Evolutionary conservation across 352 stramenopile genomes (phyloP).

Genomic region (Phytophthora litchii): DNA sequence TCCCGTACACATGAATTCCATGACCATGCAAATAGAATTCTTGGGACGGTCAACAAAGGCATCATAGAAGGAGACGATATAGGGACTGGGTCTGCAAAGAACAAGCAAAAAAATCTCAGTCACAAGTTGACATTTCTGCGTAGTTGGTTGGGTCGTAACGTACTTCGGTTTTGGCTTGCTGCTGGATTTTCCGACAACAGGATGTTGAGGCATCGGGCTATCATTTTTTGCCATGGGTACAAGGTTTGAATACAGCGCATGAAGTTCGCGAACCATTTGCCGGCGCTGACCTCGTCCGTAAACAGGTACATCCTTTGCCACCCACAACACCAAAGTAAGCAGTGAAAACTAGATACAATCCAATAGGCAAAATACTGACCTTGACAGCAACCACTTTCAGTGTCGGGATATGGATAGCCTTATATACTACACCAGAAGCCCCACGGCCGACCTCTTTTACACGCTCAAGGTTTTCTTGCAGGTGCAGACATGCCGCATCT

Average conservation of each 20-base stretch:
- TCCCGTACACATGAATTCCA: constrained; percentile 94
- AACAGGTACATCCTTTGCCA: constrained; percentile 77
- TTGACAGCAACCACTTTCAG: constrained; percentile 92
- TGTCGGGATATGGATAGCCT: constrained; percentile 91
- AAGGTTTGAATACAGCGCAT: constrained; percentile 90
- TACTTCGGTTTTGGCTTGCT: constrained; percentile 53
- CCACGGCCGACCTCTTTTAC: constrained; percentile 80
- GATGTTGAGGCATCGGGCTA: constrained; percentile 27
- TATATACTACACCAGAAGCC: constrained; percentile 88
- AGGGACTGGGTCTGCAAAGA: constrained; percentile 69
- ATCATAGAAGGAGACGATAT: constrained; percentile 93
- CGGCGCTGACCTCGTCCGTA: constrained; percentile 83
- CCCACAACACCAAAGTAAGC: constrained; percentile 11
- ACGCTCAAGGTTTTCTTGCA: constrained; percentile 86
- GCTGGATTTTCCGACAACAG: constrained; percentile 17
- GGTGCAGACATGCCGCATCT: constrained; percentile 71
- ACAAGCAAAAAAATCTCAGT: constrained; percentile 8
- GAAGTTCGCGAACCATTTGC: constrained; percentile 91
- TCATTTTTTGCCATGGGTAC: constrained; percentile 70
- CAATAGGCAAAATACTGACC: constrained; percentile 36
- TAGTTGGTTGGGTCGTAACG: background rate
- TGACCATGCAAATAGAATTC: constrained; percentile 90
- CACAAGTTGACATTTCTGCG: background rate
- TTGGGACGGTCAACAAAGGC: constrained; percentile 90
- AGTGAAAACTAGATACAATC: background rate